Base-by-base conservation (phyloP, 2,329 filamentous ascomycete genomes). In the Amesomyces nigricolor region DNA sequence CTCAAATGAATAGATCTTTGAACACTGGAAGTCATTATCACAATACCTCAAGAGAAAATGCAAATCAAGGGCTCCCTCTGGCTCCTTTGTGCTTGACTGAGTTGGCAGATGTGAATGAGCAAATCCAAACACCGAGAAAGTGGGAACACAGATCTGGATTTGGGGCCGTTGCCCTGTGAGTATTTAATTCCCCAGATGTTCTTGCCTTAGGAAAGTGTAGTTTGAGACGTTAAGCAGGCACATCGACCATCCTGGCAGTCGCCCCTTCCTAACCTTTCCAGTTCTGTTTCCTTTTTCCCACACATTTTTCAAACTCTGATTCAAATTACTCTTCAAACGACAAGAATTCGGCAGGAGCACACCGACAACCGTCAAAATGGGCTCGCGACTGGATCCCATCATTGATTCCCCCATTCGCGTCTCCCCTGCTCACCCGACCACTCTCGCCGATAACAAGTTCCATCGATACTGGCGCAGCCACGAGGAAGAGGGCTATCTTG, bases 391-490 rank as follows among this genome's bases (percentile, higher is more conserved):
- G 22, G 22, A 26, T 17, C 16, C 29, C 38, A 7, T 40, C 29
- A 2, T 6, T 22, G 14, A 42, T n/a, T 54, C 45, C 16, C 56
- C 56, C 9, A 58, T 58, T 30, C 51, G 56, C 13, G 39, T 58
- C 2, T 49, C 51, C 10, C 3, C 37, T 2, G 29, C 39, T 16
- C 37, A 32, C 8, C 11, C 45, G 8, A 4, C 30, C 7, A 37
- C 35, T 7, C 17, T 29, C 7, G 45, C 43, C 14, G 13, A 47
- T 1, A 35, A 29, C 5, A 42, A 56, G 17, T 43, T 56, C 22
- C 38, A 58, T 42, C 49, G 47, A 2, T 58, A 56, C 44, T 58
- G 57, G 57, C 30, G 57, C 29, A 58, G 43, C 50, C 40, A 53
- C 3, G 42, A 46, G n/a, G 50, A 56, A 0, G 53, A 58, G 11